Evolutionary conservation across 495 filamentous ascomycete species (phyloP), one percentile per base, ranked within the genome.

Genomic region (Neurospora sp.): DNA sequence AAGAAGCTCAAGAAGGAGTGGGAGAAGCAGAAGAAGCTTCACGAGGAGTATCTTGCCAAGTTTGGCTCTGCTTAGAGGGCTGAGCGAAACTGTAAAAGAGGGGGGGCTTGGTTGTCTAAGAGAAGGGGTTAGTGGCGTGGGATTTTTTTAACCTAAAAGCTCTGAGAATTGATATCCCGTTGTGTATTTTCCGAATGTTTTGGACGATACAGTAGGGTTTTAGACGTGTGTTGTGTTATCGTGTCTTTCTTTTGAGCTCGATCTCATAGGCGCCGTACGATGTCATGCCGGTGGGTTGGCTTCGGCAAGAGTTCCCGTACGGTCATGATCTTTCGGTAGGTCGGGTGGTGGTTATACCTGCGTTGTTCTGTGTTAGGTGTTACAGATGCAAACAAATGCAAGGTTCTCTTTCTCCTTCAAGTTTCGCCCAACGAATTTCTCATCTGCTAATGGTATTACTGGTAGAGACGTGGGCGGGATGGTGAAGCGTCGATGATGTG

Each of bases 1-100:
- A 99, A 98, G 87, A 96, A 93, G 87, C 79, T 98, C 42, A 90
- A 83, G 83, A 98, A 98, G 85, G 92, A 93, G 38, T 97, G 93
- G 93, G 93, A 97, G 78, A 89, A 84, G 80, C 96, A 98, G 85
- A 96, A 92, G 87, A 97, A 93, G 87, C 76, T 88, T 72, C 92
- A 97, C 79, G 92, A 97, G 39, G 84, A 87, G 75, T 85, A 80
- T 45, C 74, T 77, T 1, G 72, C 38, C 27, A 81, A 79, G 72
- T 78, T 78, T 61, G 76, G 76, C 6, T 22, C 40, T 31, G 69
- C 69, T 31, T 71, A 44, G 9, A 65, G 27, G 14, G 22, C 53
- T 22, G 20, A 31, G 9, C 10, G 38, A 22, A n/a, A 71, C 5
- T 20, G 18, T 45, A 3, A 41, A 41, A 41, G 31, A 22, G 9